Evolutionary conservation across 2,329 filamentous ascomycete species (phyloP).

Genomic region (Aspergillus tamarii): DNA sequence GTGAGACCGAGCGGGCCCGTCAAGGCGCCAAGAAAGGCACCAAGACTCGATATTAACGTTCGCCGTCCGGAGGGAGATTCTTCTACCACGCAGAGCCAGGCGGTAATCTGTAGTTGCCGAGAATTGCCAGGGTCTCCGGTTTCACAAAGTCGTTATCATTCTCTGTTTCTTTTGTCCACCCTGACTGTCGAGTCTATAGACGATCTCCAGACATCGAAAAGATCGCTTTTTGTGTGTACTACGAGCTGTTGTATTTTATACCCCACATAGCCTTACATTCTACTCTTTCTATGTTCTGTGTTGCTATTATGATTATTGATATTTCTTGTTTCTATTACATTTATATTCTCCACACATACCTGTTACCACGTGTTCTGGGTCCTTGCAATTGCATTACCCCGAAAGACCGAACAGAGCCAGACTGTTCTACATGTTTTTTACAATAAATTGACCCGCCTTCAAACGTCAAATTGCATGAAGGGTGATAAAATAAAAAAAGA

Average conservation of each 20-base stretch:
- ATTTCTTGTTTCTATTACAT: neutral
- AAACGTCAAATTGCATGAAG: neutral
- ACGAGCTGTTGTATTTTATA: slow-evolving; percentile 15
- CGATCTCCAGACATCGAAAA: neutral
- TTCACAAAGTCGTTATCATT: neutral
- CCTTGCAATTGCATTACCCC: neutral
- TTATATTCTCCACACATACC: neutral
- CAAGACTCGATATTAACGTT: slow-evolving; percentile 30
- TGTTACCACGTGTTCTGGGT: neutral
- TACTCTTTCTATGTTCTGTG: neutral
- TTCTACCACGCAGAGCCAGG: neutral
- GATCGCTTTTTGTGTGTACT: slow-evolving; percentile 10
- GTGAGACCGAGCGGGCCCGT: slow-evolving; percentile 36
- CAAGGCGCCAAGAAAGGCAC: slow-evolving; percentile 32
- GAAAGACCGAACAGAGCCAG: slow-evolving; percentile 10
- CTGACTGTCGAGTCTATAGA: neutral
- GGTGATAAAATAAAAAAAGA: neutral
- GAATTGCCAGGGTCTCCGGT: neutral
- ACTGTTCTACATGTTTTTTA: slow-evolving; percentile 2
- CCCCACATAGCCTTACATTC: slow-evolving; percentile 9
- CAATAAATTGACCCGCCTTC: neutral
- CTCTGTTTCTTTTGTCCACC: neutral
- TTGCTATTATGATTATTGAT: neutral
- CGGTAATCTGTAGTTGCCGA: neutral
- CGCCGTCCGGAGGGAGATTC: neutral